A percentile compares a stretch with the other conserved stretches of the same genome.
Evolutionary conservation across 768 basidiomycete species (phyloP).

Genomic region (Hysterangium stoloniferum): DNA sequence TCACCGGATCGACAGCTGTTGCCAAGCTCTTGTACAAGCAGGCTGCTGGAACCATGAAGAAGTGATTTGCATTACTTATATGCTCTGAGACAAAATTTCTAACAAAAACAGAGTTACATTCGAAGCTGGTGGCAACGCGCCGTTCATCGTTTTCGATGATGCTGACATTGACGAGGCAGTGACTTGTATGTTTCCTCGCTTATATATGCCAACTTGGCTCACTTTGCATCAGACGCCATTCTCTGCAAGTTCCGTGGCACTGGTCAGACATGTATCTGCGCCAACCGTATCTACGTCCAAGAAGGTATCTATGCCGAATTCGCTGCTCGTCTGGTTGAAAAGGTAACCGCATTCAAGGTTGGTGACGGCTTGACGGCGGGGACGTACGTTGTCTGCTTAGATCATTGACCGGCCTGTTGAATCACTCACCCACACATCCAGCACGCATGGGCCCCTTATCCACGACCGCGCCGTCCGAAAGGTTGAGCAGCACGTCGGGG

Average conservation of each 20-base stretch:
- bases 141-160: slow-evolving; percentile 96
- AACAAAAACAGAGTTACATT: slow-evolving; percentile 46
- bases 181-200: slow-evolving; percentile 44
- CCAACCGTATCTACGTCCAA: slow-evolving; percentile 91
- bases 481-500: slow-evolving; percentile 77
- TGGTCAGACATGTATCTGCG: slow-evolving; percentile 83
- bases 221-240: slow-evolving; percentile 45
- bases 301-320: slow-evolving; percentile 89
- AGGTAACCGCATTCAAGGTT: slow-evolving; percentile 75
- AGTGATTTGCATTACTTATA: slow-evolving; percentile 33
- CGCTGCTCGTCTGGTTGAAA: slow-evolving; percentile 76
- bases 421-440: slow-evolving; percentile 20
- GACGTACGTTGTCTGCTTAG: too few species aligned
- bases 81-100: too few species aligned
- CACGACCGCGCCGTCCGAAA: slow-evolving; percentile 82
- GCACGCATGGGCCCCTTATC: slow-evolving; percentile 94
- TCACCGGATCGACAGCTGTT: slow-evolving; percentile 82
- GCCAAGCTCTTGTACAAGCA: slow-evolving; percentile 69
- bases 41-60: slow-evolving; percentile 74
- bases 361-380: slow-evolving; percentile 79
- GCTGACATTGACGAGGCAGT: slow-evolving; percentile 92
- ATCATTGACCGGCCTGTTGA: not conserved
- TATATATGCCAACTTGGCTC: slow-evolving; percentile 5
- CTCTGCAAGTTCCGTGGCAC: slow-evolving; percentile 71
- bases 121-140: slow-evolving; percentile 91